Base-by-base conservation (phyloP, 306 rosid genomes). In the Betula pendula region DNA sequence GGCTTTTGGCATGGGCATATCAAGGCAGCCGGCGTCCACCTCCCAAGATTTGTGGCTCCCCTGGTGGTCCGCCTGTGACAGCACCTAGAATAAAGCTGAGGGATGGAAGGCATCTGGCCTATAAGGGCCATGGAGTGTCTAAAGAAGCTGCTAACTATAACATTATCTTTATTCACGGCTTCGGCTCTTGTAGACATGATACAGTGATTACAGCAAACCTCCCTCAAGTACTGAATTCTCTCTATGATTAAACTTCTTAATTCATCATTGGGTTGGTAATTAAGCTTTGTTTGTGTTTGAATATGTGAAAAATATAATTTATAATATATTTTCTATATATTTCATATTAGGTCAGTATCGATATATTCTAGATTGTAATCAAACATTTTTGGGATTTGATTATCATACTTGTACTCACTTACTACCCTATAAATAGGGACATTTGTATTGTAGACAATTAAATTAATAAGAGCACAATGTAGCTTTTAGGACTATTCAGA, bases 41-140 rank as follows among this genome's bases (percentile, higher is more conserved):
- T 8, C 80, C 90, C 20, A 83, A 44, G 14, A 48, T 62, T 40
- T 89, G 90, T 7, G 93, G 93, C 35, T 83, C 87, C 25, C 77
- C 84, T 0, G 81, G 77, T 16, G 91, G 93, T 8, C 91, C 89
- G 14, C 85, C 87, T 13, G 52, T 87, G 42, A 85, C 91, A 62
- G 87, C 80, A 0, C 71, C 90, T 24, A 84, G 91, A 70, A 68
- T 87, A 38, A 89, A 80, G 81, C 90, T 89, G 0, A 85, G 91
- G 77, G 94, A 89, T 78, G 94, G 91, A 80, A 84, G 94, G 52
- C 70, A 85, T 69, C 78, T 89, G 77, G 90, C 93, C n/a, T 89
- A 89, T 84, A 87, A 78, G 77, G 94, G 87, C 33, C 49, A 84
- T 69, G 94, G 94, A 60, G 87, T 87, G 45, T 75, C 84, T 6